Percentiles rank a stretch among this genome's conserved stretches.
These are phyloP conservation scores for Penicillium coprophilum DNA, from an alignment of 495 filamentous ascomycete genomes.

Conservation along the genomic window DNA sequence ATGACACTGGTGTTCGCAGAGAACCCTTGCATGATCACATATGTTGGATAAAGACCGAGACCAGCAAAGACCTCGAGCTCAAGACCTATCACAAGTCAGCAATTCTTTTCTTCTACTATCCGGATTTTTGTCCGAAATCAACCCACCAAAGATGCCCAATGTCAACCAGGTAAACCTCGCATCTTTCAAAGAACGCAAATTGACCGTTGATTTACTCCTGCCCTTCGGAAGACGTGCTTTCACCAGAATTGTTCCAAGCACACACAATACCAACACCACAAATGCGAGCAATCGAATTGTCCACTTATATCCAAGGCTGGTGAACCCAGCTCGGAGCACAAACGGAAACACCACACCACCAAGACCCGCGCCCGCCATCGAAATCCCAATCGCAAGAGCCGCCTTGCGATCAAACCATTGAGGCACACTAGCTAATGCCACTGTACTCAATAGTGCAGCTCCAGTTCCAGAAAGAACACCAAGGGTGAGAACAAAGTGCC, in stretches of 20 bases:
- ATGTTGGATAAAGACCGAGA: constrained; percentile 53
- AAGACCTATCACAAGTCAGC: constrained; percentile 34
- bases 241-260: constrained; percentile 42
- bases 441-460: constrained; percentile 58
- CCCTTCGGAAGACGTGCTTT: constrained; percentile 36
- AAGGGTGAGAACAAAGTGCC: constrained; percentile 65
- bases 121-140: too few relatives aligned
- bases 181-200: constrained; percentile 58
- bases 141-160: constrained; percentile 39
- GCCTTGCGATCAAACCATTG: constrained; percentile 43
- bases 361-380: constrained; percentile 38
- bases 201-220: constrained; percentile 44
- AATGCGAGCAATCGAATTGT: constrained; percentile 59
- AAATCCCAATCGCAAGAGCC: constrained; percentile 40
- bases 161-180: constrained; percentile 41
- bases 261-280: constrained; percentile 53
- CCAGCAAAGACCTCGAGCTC: constrained; percentile 54
- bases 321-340: constrained; percentile 51
- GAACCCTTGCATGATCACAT: constrained; percentile 43
- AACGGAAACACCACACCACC: constrained; percentile 66
- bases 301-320: constrained; percentile 59
- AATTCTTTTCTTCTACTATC: constrained; percentile 8
- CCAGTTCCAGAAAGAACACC: constrained; percentile 58
- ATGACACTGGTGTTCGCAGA: constrained; percentile 35
- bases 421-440: constrained; percentile 36